These are phyloP conservation scores for Salicornia ramosissima DNA, from an alignment of 148 eudicot genomes.

Conservation along the genomic window DNA sequence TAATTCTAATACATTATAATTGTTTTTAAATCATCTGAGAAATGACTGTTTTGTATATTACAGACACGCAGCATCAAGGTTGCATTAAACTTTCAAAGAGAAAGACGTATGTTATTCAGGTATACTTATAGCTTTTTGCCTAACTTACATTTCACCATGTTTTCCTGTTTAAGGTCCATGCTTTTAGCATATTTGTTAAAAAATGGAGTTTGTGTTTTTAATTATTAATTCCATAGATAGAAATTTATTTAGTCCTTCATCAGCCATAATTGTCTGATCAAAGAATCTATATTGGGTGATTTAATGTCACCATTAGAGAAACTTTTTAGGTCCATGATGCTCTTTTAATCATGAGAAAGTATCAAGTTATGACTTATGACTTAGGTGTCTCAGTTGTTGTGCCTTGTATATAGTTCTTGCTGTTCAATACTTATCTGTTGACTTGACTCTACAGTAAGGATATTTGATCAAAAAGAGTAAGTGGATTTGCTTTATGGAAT, in stretches of 20 bases:
- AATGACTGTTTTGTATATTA: slow-evolving; percentile 29
- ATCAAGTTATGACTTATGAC: no score
- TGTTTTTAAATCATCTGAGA: background rate
- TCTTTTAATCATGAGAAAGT: no score
- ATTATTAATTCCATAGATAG: no score
- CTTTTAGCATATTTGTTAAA: background rate
- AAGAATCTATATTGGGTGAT: background rate
- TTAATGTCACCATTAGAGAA: no score
- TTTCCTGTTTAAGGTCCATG: background rate
- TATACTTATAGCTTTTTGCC: slow-evolving; percentile 21
- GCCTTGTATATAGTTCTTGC: no score
- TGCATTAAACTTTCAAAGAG: slow-evolving; percentile 55
- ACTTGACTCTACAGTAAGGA: no score
- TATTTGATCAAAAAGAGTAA: no score
- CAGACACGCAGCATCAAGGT: slow-evolving; percentile 37
- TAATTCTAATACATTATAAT: slow-evolving; percentile 7
- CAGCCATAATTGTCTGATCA: background rate
- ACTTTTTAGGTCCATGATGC: no score
- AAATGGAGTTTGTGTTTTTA: background rate
- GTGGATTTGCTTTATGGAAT: no score
- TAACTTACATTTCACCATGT: background rate
- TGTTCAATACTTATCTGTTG: no score
- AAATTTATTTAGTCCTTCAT: background rate
- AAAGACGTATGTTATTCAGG: slow-evolving; percentile 42
- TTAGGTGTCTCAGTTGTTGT: no score